Percentiles rank a stretch among this genome's conserved stretches.
Evolutionary conservation across 2,329 filamentous ascomycete species (phyloP).

Genomic region (Cryoendolithus antarcticus): DNA sequence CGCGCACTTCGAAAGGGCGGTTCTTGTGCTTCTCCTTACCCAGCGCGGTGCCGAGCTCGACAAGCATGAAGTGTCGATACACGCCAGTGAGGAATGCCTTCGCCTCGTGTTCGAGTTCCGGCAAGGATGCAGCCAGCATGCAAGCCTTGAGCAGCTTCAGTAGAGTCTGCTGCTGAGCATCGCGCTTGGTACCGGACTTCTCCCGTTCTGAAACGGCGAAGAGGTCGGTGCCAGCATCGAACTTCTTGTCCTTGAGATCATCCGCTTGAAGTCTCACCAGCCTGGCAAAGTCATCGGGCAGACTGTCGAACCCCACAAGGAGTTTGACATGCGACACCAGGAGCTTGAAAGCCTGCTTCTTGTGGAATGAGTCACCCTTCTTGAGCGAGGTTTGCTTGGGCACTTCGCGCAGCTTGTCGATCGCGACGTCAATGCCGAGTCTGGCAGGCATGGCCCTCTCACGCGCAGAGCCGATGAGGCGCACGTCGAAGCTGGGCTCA

Average conservation of each 20-base stretch:
- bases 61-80: slow-evolving; percentile 77
- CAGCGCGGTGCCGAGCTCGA: slow-evolving; percentile 80
- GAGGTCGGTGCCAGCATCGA: slow-evolving; percentile 55
- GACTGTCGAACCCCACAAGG: slow-evolving; percentile 70
- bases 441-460: slow-evolving; percentile 79
- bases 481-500: slow-evolving; percentile 71
- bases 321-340: slow-evolving; percentile 84
- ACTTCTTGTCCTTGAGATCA: slow-evolving; percentile 63
- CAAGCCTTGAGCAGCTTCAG: slow-evolving; percentile 82
- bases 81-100: slow-evolving; percentile 64
- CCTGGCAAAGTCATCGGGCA: slow-evolving; percentile 80
- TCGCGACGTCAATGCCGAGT: slow-evolving; percentile 77
- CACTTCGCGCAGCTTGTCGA: slow-evolving; percentile 73
- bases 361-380: slow-evolving; percentile 75
- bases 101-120: slow-evolving; percentile 67
- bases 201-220: slow-evolving; percentile 67
- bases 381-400: slow-evolving; percentile 49
- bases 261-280: slow-evolving; percentile 80
- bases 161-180: slow-evolving; percentile 66
- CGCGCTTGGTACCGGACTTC: slow-evolving; percentile 76
- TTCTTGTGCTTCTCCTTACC: slow-evolving; percentile 64
- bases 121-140: slow-evolving; percentile 63
- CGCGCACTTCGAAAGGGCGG: slow-evolving; percentile 70
- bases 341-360: slow-evolving; percentile 80
- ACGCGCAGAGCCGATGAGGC: slow-evolving; percentile 61